Conservation (phyloP, 352 stramenopile genomes). For the Phytophthora cajani region DNA sequence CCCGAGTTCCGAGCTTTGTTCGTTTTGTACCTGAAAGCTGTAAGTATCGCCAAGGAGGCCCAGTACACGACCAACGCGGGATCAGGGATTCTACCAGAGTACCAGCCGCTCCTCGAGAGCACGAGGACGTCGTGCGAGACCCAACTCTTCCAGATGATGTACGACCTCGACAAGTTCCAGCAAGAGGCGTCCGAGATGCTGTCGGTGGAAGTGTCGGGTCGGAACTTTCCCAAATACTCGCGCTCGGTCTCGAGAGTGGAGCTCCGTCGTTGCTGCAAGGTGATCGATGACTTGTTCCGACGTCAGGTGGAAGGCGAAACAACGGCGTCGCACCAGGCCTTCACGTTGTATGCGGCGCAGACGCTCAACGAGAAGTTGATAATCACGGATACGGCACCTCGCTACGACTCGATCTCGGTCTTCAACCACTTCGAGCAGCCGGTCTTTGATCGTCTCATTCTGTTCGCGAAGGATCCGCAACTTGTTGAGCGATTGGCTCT, state of each 20-base stretch:
- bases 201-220: constrained; percentile 57
- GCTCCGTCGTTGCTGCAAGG: constrained; percentile 54
- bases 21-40: constrained; percentile 56
- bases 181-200: constrained; percentile 54
- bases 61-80: constrained; percentile 36
- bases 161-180: constrained; percentile 65
- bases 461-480: constrained; percentile 71
- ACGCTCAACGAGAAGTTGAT: constrained; percentile 59
- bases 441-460: constrained; percentile 67
- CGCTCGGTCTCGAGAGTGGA: constrained; percentile 58
- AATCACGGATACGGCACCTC: constrained; percentile 63
- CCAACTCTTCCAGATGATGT: constrained; percentile 69
- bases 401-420: constrained; percentile 59
- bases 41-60: constrained; percentile 45
- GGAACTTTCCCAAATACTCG: constrained; percentile 71
- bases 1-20: constrained; percentile 50
- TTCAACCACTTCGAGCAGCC: constrained; percentile 80
- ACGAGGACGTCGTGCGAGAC: constrained; percentile 65
- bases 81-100: constrained; percentile 50
- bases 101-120: constrained; percentile 56
- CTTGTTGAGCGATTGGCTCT: constrained; percentile 61
- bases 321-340: constrained; percentile 51
- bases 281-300: constrained; percentile 61
- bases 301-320: constrained; percentile 28
- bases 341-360: constrained; percentile 50